Evolutionary conservation across 768 basidiomycete species (phyloP).

Genomic region (Termitomyces sp.): DNA sequence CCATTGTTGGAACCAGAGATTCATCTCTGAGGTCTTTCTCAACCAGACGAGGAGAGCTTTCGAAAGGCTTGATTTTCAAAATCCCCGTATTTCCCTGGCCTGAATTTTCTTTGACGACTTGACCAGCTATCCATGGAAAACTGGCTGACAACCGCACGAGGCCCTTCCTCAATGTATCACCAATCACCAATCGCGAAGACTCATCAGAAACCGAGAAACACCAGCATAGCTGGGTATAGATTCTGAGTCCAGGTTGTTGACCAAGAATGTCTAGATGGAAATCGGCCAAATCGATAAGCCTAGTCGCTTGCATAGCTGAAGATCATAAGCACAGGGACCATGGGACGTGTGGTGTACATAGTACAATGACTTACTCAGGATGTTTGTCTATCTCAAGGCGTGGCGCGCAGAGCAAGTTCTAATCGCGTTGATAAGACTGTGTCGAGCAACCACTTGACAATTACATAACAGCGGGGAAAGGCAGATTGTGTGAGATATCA

Average conservation of each 20-base stretch:
- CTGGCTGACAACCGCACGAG: slow-evolving; percentile 15
- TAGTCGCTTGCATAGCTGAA: background rate
- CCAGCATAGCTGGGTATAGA: slow-evolving; percentile 21
- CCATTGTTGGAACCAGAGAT: slow-evolving; percentile 15
- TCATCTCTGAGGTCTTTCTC: slow-evolving; percentile 19
- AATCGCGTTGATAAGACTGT: too few species aligned
- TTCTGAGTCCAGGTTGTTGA: slow-evolving; percentile 5
- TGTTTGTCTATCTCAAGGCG: too few species aligned
- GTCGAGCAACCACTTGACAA: too few species aligned
- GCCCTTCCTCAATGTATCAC: slow-evolving; percentile 16
- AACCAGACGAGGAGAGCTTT: slow-evolving; percentile 8
- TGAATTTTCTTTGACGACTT: slow-evolving; percentile 17
- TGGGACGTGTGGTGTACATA: too few species aligned
- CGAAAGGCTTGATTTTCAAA: slow-evolving; percentile 14
- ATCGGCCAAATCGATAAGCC: background rate
- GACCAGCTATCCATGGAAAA: slow-evolving; percentile 23
- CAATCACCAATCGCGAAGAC: slow-evolving; percentile 6
- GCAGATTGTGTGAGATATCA: too few species aligned
- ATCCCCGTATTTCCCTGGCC: slow-evolving; percentile 10
- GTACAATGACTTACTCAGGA: too few species aligned
- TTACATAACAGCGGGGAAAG: too few species aligned
- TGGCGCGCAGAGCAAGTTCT: too few species aligned
- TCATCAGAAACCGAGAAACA: slow-evolving; percentile 14
- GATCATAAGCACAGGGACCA: too few species aligned
- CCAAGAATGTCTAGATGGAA: slow-evolving; percentile 4